Evolutionary conservation across 2,329 filamentous ascomycete species (phyloP).

Genomic region (Aureobasidium namibiae): DNA sequence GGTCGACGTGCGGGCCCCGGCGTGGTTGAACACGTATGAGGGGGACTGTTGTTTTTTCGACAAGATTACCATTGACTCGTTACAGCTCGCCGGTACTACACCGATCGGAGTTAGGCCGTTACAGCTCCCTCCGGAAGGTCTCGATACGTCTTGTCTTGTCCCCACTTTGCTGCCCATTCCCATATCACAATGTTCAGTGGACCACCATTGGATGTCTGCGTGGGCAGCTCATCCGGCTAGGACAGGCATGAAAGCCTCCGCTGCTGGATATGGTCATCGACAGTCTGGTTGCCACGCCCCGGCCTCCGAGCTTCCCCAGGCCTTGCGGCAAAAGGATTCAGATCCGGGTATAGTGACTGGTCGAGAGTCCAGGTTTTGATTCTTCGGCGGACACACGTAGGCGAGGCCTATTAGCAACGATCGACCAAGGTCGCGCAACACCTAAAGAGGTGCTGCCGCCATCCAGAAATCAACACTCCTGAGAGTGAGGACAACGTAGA

Average conservation of each 20-base stretch:
- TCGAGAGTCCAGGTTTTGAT: neutral
- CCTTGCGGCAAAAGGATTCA: neutral
- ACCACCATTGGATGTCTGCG: neutral
- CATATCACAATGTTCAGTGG: neutral
- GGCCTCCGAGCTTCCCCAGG: neutral
- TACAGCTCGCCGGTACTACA: neutral
- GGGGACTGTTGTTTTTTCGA: neutral
- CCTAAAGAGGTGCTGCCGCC: neutral
- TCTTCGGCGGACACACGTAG: neutral
- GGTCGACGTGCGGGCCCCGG: neutral
- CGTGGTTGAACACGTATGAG: neutral
- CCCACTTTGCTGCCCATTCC: slow-evolving; percentile 1
- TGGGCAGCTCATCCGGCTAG: neutral
- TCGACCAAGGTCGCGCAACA: neutral
- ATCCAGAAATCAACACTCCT: neutral
- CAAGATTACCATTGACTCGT: neutral
- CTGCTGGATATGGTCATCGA: neutral
- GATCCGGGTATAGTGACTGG: neutral
- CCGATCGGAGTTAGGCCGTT: neutral
- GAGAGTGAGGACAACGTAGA: neutral
- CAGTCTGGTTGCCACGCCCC: neutral
- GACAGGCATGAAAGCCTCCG: neutral
- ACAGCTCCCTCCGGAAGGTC: neutral
- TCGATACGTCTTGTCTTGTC: neutral
- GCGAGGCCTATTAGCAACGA: neutral